Evolutionary conservation across 2,329 filamentous ascomycete species (phyloP), one percentile per base, ranked within the genome.

Genomic region (Cercospora sojina): DNA sequence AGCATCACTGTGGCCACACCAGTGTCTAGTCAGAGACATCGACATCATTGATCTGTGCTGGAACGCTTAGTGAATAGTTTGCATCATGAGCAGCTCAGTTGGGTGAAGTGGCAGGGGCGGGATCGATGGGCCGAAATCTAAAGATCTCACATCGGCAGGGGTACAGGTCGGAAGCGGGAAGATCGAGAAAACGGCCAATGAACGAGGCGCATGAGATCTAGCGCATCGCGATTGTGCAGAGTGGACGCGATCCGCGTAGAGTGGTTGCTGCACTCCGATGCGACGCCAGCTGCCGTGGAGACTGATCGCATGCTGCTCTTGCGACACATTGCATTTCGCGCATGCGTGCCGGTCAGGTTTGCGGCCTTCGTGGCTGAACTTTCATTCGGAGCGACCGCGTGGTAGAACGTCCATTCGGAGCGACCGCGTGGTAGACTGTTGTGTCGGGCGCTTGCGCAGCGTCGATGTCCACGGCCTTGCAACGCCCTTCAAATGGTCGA

Each of bases 11-110:
- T n/a, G 25, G 60, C 25, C 38, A 59, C 43, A 23, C 18, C 18
- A 12, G 20, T 43, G 59, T 59, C 65, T 64, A 67, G 65, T 64
- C 65, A 64, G 65, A 59, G 64, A 67, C 65, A 53, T n/a, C 62
- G 49, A 64, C 62, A 64, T 67, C 62, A 67, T 67, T 47, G 47
- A 61, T 57, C 29, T 47, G 25, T 67, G 57, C 62, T 62, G 65
- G 65, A 56, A 64, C 32, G 49, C 59, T 57, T 62, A 31, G 51
- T 29, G 49, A 23, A 51, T 13, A 43, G 49, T 41, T 64, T 67
- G 62, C 65, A 67, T 67, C 65, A 67, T 64, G 62, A 67, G 59
- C 16, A 53, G 51, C 59, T 43, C 51, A 27, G 43, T 51, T 57
- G 49, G 65, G 65, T 51, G 65, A 64, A 64, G 65, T 67, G 60